Base-by-base conservation (phyloP, 805 yeast species). In the Starmerella gropengiesseri region DNA sequence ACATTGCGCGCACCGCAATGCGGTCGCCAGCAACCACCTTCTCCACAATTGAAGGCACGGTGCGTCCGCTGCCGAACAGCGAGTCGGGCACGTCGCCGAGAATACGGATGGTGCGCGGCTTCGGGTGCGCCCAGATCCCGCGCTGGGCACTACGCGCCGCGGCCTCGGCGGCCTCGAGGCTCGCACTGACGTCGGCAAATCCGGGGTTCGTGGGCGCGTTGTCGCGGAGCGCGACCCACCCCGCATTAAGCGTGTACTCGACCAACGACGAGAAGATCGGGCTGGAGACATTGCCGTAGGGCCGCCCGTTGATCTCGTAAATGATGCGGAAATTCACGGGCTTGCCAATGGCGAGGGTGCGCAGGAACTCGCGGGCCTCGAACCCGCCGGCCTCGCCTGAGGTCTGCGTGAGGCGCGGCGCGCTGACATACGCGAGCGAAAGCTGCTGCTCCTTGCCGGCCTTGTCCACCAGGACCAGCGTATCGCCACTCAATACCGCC, bases 11-110 rank as follows among this genome's bases (percentile, higher is more conserved):
- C 11, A 74, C 71, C 29, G 78, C 64, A n/a, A 83, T 60, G 37
- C 94, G 66, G 61, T 84, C 94, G 37, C 94, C 95, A 48, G 78
- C 66, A 46, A 82, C 68, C 25, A 79, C 91, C 54, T 72, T 76
- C 61, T 84, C 94, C 20, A 84, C 78, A 44, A 84, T 70, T 25
- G 82, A 69, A 14, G 68, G 61, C 37, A 73, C 60, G 20, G 77
- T 74, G n/a, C 60, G 43, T 22, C 52, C 49, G 25, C 55, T 45
- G 17, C 57, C 59, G 31, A 47, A 45, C n/a, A 51, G 37, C 14
- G 31, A 39, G 11, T 37, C 37, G 12, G 63, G 59, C 9, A 53
- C 48, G 7, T 41, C 40, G 17, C 48, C 37, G 9, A 37, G 20
- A 20, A 45, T 49, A 32, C 38, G 48, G n/a, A 53, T 30, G 11